Conservation (phyloP, 108 stramenopile genomes). For the Pseudonitzschia delicatissima region DNA sequence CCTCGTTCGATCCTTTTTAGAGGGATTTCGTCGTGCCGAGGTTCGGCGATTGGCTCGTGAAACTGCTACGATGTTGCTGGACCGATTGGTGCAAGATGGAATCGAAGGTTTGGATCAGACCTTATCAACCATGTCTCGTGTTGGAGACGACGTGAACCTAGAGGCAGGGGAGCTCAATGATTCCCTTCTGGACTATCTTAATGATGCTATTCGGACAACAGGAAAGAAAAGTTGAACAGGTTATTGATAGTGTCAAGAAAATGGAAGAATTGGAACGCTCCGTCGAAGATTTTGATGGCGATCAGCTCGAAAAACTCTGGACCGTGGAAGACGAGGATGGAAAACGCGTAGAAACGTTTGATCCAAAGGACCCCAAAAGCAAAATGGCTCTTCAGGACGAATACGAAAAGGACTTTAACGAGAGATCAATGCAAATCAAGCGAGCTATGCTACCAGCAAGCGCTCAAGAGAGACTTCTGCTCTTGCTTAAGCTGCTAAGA, state of each 20-base stretch:
- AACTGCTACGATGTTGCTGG: slow-evolving; percentile 72
- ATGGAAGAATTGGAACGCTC: slow-evolving; percentile 14
- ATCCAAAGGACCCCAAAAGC: slow-evolving; percentile 66
- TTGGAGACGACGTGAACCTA: slow-evolving; percentile 53
- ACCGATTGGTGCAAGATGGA: slow-evolving; percentile 71
- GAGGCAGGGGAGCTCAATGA: slow-evolving; percentile 71
- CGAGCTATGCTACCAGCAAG: slow-evolving; percentile 30
- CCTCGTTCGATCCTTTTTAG: slow-evolving; percentile 77
- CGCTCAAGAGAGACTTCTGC: slow-evolving; percentile 65
- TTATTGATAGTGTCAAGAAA: slow-evolving; percentile 19
- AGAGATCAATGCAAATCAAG: slow-evolving; percentile 9
- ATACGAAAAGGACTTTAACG: slow-evolving; percentile 32
- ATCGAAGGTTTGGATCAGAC: slow-evolving; percentile 71
- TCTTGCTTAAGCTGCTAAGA: slow-evolving; percentile 66
- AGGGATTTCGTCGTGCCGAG: slow-evolving; percentile 79
- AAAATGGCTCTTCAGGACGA: slow-evolving; percentile 54
- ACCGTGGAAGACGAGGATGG: slow-evolving; percentile 63
- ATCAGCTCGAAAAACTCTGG: slow-evolving; percentile 59
- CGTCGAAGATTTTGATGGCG: slow-evolving; percentile 15
- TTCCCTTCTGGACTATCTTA: slow-evolving; percentile 73
- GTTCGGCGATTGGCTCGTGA: slow-evolving; percentile 71
- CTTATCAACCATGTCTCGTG: slow-evolving; percentile 70
- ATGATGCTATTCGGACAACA: slow-evolving; percentile 81
- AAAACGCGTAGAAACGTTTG: slow-evolving; percentile 67
- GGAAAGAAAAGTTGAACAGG: slow-evolving; percentile 63